Evolutionary conservation across 2,329 filamentous ascomycete species (phyloP), one percentile per base, ranked within the genome.

Genomic region (Colletotrichum zoysiae): DNA sequence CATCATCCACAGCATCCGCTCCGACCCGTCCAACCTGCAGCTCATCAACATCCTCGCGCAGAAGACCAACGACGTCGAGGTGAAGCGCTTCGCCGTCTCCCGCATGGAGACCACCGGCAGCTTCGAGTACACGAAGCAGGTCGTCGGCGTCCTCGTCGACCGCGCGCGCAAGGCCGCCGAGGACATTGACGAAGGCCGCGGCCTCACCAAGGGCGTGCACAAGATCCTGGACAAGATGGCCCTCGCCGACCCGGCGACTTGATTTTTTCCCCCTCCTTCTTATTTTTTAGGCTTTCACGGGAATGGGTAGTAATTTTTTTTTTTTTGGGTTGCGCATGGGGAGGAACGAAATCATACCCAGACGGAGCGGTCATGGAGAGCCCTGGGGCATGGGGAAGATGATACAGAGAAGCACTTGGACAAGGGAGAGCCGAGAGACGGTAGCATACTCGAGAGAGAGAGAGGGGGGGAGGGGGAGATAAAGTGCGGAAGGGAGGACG

Each of bases 31-130:
- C 40, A 93, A 95, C 79, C 86, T 93, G 76, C 92, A 97, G 78
- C 88, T 99, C 67, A 89, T 98, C 81, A 97, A 96, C 79, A 98
- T 98, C 67, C 86, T 98, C 53, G 94, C 94, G 82, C 95, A 98
- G 82, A 95, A 95, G 83, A 95, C 95, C 1, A 88, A 87, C 26
- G 93, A 98, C 77, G 90, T 93, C 58, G 92, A 95, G 78, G 93
- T 98, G 65, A 98, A 98, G 86, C 86, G 90, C 73, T 98, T 97
- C 80, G 96, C 96, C 3, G 91, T 98, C 26, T 86, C 87, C 57
- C 97, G 97, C 80, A 97, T 99, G 94, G 91, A 97, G 81, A 86
- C 88, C 74, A 97, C 93, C 1, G 95, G 95, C 48, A 97, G 92
- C 79, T 98, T 99, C 79, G 91, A 91, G 65, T 98, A 98, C 80